These are phyloP conservation scores for Populus nigra DNA, from an alignment of 345 rosid genomes.

Conservation along the genomic window DNA sequence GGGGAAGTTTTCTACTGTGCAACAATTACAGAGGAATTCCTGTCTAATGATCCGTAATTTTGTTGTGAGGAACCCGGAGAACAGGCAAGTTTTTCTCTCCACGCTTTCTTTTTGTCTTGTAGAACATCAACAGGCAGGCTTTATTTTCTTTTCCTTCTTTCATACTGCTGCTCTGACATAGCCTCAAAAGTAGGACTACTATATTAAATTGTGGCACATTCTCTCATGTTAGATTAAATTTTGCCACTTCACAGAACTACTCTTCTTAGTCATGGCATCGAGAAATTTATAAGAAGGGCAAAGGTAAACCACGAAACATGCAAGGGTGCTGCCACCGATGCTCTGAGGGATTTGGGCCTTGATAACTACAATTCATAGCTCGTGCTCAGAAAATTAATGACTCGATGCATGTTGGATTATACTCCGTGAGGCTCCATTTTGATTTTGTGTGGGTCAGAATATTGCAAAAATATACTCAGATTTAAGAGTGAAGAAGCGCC, in stretches of 20 bases:
- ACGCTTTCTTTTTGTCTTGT: no score
- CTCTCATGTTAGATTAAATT: neutral
- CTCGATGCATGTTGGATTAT: neutral
- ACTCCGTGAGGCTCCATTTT: neutral
- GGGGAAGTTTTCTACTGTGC: constrained; percentile 71
- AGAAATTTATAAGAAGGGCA: constrained; percentile 64
- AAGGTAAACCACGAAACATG: constrained; percentile 70
- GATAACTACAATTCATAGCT: constrained; percentile 66
- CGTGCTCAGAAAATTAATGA: no score
- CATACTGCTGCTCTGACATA: neutral
- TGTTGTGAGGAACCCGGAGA: constrained; percentile 75
- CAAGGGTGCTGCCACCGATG: constrained; percentile 81
- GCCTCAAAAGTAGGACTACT: neutral
- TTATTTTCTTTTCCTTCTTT: neutral
- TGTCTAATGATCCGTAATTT: constrained; percentile 94
- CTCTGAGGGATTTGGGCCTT: constrained; percentile 83
- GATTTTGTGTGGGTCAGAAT: neutral
- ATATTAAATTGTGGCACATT: neutral
- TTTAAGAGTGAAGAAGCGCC: no score
- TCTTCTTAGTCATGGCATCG: constrained; percentile 67
- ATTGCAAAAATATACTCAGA: neutral
- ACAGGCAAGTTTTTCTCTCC: constrained; percentile 48
- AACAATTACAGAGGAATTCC: constrained; percentile 64
- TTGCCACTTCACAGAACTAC: constrained; percentile 44
- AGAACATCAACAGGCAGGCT: no score